These are phyloP conservation scores for Canariomyces notabilis DNA, from an alignment of 2,329 filamentous ascomycete species.

Conservation along the genomic window DNA sequence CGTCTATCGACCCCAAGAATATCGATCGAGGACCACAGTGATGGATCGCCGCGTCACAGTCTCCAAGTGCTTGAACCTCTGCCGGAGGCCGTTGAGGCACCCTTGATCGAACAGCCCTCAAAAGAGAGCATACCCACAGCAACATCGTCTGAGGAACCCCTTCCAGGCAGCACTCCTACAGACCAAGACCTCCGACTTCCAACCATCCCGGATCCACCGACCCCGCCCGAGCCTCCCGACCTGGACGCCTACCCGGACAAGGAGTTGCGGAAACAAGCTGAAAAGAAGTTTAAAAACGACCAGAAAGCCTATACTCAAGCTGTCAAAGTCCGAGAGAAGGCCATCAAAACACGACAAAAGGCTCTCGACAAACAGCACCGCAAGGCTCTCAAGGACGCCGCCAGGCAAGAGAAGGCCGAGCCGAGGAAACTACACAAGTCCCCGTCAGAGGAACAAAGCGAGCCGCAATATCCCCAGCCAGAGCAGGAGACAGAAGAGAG, in stretches of 20 bases:
- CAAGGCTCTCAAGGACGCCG: slow-evolving; percentile 30
- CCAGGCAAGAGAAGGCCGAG: not conserved
- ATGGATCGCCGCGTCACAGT: not conserved
- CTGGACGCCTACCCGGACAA: slow-evolving; percentile 57
- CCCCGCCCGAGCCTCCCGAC: slow-evolving; percentile 52
- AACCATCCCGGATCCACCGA: slow-evolving; percentile 46
- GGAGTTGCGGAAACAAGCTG: slow-evolving; percentile 60
- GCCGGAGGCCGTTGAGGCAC: slow-evolving; percentile 9
- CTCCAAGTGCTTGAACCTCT: slow-evolving; percentile 14
- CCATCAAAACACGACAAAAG: slow-evolving; percentile 59
- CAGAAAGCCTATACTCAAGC: slow-evolving; percentile 62
- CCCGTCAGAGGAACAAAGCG: not conserved
- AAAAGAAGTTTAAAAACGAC: slow-evolving; percentile 60
- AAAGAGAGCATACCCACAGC: not conserved
- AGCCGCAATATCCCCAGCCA: not conserved
- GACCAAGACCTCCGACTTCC: slow-evolving; percentile 30
- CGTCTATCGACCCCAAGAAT: slow-evolving; percentile 10
- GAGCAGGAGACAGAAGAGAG: slow-evolving; percentile 14
- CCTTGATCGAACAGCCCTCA: not conserved
- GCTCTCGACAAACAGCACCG: slow-evolving; percentile 45
- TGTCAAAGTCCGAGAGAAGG: slow-evolving; percentile 61
- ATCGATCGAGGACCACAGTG: slow-evolving; percentile 41
- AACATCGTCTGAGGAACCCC: not conserved
- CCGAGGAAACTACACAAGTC: slow-evolving; percentile 10
- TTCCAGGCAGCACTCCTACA: slow-evolving; percentile 1